Base-by-base conservation (phyloP, 2,329 filamentous ascomycete species). In the Ploettnerulaceae sp. region DNA sequence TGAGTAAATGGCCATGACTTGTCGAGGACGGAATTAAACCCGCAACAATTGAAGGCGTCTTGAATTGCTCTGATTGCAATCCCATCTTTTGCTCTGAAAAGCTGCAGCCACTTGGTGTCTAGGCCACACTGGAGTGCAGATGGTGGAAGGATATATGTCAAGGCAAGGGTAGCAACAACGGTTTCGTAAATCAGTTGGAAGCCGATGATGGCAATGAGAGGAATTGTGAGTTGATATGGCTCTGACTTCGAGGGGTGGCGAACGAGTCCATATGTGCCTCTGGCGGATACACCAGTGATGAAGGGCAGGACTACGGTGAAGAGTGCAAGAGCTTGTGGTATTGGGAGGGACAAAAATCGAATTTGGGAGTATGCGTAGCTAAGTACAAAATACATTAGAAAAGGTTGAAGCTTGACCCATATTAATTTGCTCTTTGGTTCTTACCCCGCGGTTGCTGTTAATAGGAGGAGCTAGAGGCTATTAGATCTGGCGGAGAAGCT, bases 31-130 rank as follows among this genome's bases (percentile, higher is more conserved):
- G 69, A 73, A 45, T 71, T 71, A 25, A 86, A 69, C 0, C 84
- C 84, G 55, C 84, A 89, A 66, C 84, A 89, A 6, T 74, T 61
- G 24, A 86, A 73, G 0, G 72, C 63, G 59, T 88, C 79, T 58
- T 89, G 84, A 40, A 89, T 82, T 2, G 66, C 63, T 32, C 71
- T 68, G 47, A 88, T 74, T 2, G 70, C 63, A 4, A 59, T 57
- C 1, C 52, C 70, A 45, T 85, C 69, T 49, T 81, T 77, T 0
- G 58, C 55, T 0, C 54, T 61, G 56, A 71, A 86, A 47, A 86
- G 59, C 2, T 48, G 52, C 54, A 69, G 66, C 84, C 84, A 88
- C 29, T 61, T 63, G 3, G 67, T 66, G 7, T 77, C 67, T n/a
- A 87, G 64, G 1, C 69, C 66, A 60, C 83, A 86, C n/a, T 68